Evolutionary conservation across 2,329 filamentous ascomycete genomes (phyloP).

Genomic region (Amauroascus verrucosus): DNA sequence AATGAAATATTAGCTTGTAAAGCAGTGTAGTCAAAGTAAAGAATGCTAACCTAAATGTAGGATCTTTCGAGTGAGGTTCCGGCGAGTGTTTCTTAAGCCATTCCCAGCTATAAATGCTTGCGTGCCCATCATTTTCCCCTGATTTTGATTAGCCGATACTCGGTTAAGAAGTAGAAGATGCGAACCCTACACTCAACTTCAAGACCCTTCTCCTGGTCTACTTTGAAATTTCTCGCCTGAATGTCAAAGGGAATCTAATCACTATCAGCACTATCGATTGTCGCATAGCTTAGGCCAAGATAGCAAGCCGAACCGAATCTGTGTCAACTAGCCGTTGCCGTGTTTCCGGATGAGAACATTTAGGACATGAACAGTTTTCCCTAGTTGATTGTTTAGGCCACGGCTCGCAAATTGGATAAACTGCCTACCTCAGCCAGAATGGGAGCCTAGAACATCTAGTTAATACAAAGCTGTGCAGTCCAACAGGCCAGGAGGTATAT

Average conservation of each 20-base stretch:
- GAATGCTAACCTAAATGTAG: conserved; percentile 5
- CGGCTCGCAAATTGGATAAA: background rate
- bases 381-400: conserved; percentile 29
- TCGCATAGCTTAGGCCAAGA: background rate
- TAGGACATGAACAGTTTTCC: conserved; percentile 60
- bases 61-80: background rate
- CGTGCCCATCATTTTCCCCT: conserved; percentile 58
- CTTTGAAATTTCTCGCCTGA: conserved; percentile 14
- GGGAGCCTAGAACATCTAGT: conserved; percentile 8
- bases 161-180: background rate
- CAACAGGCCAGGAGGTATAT: background rate
- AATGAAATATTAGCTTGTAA: background rate
- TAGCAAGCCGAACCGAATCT: conserved; percentile 37
- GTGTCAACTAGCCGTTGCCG: conserved; percentile 59
- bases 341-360: conserved; percentile 60
- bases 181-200: conserved; percentile 41
- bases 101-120: conserved; percentile 55
- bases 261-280: background rate
- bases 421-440: conserved; percentile 15
- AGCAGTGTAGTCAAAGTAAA: background rate
- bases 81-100: conserved; percentile 48
- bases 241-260: conserved; percentile 8
- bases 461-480: background rate
- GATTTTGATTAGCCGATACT: background rate
- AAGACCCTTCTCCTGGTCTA: conserved; percentile 30